Conservation (phyloP, 2,329 filamentous ascomycete genomes). For the Pseudohalonectria lignicola region DNA sequence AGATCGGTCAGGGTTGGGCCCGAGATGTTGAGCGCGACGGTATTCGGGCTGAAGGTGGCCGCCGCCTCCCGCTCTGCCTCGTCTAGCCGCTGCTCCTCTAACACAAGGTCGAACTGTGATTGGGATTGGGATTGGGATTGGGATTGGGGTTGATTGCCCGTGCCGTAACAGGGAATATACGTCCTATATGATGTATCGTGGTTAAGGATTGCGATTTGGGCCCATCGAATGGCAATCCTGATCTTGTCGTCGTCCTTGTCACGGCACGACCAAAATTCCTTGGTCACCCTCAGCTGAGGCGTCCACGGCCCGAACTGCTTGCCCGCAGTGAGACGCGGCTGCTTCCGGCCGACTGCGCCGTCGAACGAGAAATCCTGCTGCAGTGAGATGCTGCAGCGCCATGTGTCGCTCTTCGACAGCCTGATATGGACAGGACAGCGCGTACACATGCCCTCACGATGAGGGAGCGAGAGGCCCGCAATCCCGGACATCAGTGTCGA, state of each 20-base stretch:
- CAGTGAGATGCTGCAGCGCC: conserved; percentile 59
- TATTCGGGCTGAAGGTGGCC: conserved; percentile 71
- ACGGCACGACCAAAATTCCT: conserved; percentile 53
- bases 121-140: too few species aligned
- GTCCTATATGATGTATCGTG: conserved; percentile 40
- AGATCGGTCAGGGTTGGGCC: conserved; percentile 61
- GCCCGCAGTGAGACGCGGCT: conserved; percentile 24
- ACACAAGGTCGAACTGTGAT: conserved; percentile 11
- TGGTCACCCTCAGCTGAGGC: conserved; percentile 31
- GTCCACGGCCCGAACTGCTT: conserved; percentile 59
- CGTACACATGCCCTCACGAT: conserved; percentile 62
- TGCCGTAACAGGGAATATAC: conserved; percentile 37
- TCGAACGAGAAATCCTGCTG: conserved; percentile 45
- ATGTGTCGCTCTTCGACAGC: conserved; percentile 46
- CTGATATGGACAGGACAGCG: conserved; percentile 73
- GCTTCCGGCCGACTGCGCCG: too few species aligned
- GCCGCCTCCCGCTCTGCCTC: conserved; percentile 29
- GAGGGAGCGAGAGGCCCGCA: conserved; percentile 59
- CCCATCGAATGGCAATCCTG: conserved; percentile 58
- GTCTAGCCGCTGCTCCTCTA: conserved; percentile 7
- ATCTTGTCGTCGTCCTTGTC: conserved; percentile 53
- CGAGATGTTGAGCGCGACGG: conserved; percentile 65
- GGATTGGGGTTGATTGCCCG: too few species aligned
- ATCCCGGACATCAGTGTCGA: conserved; percentile 57
- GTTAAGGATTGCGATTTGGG: conserved; percentile 68